Evolutionary conservation across 768 basidiomycete genomes (phyloP).

Genomic region (Pulveroboletus ravenelii): DNA sequence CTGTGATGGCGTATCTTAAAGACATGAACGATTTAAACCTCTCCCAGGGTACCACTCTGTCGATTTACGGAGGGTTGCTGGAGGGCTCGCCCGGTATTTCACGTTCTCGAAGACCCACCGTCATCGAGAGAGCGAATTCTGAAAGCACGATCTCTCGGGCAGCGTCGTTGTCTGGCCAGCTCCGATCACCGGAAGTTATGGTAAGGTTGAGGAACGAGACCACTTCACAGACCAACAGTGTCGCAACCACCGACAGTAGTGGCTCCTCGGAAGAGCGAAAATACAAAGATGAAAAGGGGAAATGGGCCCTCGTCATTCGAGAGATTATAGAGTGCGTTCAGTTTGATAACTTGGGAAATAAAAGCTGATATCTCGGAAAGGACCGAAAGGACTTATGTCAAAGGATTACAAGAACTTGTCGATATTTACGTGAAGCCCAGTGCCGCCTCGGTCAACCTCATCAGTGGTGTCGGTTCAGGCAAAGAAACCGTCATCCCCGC

Average conservation of each 20-base stretch:
- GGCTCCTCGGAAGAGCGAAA: conserved; percentile 78
- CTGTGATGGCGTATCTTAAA: conserved; percentile 92
- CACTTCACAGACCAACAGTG: conserved; percentile 63
- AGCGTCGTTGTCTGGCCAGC: conserved; percentile 48
- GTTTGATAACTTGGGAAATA: not conserved
- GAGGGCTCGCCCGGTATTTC: conserved; percentile 37
- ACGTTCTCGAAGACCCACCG: conserved; percentile 65
- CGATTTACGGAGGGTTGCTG: conserved; percentile 51
- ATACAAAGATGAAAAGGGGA: conserved; percentile 86
- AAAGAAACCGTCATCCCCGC: conserved; percentile 85
- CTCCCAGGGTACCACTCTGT: conserved; percentile 52
- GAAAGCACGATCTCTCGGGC: conserved; percentile 53
- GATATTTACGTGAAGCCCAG: conserved; percentile 94
- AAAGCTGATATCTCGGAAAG: conserved; percentile 36
- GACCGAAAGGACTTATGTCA: conserved; percentile 93
- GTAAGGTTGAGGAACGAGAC: conserved; percentile 54
- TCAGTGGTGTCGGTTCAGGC: conserved; percentile 63
- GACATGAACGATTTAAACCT: conserved; percentile 91
- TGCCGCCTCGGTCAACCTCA: conserved; percentile 59
- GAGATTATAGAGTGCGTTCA: conserved; percentile 85
- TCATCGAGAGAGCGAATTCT: conserved; percentile 41
- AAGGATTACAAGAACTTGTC: conserved; percentile 88
- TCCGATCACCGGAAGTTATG: conserved; percentile 65
- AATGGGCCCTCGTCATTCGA: conserved; percentile 75
- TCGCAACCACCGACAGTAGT: conserved; percentile 67